phyloP scores from a whole-genome alignment of 495 filamentous ascomycete species.

The Trichoderma reesei region DNA sequence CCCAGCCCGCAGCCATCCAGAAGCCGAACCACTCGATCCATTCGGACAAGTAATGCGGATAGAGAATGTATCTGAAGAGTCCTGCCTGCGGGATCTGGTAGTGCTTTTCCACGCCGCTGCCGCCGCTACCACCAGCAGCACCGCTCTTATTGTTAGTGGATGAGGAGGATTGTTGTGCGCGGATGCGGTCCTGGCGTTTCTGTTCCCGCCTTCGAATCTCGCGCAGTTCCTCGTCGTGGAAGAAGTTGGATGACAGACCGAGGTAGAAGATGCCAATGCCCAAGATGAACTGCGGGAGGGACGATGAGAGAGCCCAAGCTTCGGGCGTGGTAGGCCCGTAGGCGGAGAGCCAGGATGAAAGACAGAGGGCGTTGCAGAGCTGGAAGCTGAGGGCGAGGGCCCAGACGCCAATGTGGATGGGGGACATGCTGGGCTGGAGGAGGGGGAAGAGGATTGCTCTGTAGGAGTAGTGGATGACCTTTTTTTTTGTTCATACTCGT shows the following conservation, averaged over 20 bases:
- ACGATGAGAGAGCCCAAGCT: conserved; percentile 40
- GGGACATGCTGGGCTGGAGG: conserved; percentile 83
- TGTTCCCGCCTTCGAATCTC: conserved; percentile 59
- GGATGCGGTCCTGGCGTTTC: conserved; percentile 30
- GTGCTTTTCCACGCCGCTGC: conserved; percentile 57
- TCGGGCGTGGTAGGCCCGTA: conserved; percentile 55
- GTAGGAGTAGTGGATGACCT: conserved; percentile 74
- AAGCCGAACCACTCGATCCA: conserved; percentile 96
- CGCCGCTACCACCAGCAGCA: neutral
- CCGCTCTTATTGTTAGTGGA: no score
- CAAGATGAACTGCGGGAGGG: conserved; percentile 32
- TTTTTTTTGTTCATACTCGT: no score
- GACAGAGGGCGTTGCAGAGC: conserved; percentile 60
- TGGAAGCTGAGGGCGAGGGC: conserved; percentile 58
- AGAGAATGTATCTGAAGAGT: conserved; percentile 72
- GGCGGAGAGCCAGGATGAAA: conserved; percentile 73
- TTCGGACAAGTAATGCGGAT: conserved; percentile 88
- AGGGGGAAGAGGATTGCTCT: conserved; percentile 74
- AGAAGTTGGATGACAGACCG: conserved; percentile 73
- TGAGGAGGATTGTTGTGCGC: conserved; percentile 17
- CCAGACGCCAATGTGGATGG: conserved; percentile 61
- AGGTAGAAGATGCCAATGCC: conserved; percentile 43
- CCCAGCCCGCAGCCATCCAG: conserved; percentile 55
- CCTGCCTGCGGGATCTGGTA: conserved; percentile 81
- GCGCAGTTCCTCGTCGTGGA: conserved; percentile 68